Evolutionary conservation across 129 eudicot species (phyloP), one percentile per base, ranked within the genome.

Genomic region (Heracleum sosnowskyi): DNA sequence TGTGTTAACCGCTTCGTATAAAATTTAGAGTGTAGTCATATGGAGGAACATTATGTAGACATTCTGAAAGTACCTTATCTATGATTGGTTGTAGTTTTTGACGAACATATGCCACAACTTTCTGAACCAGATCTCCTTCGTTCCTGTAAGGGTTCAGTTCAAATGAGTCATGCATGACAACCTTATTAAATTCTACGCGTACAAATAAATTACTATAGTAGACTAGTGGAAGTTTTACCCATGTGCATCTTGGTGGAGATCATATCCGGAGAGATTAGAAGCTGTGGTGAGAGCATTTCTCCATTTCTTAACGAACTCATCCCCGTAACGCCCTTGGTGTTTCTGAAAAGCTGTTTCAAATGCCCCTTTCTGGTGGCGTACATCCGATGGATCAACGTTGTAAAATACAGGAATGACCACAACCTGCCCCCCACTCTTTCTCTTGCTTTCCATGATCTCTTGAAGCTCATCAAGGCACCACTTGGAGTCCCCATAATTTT

Each of bases 71-170:
- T 57, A 57, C 66, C 11, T 57, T 57, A n/a, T 57, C 66, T 57
- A 57, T 57, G 66, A 57, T 57, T 57, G 66, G 66, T n/a, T 57
- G 66, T 57, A 57, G 66, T n/a, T 57, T 57, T 15, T n/a, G 66
- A 57, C 66, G 66, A n/a, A 57, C 66, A 57, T 57, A 57, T 57
- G 66, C 66, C 33, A 57, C 66, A n/a, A 57, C 66, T 57, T 57
- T 57, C 66, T 57, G 66, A 29, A 57, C 33, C 66, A 57, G 33
- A 57, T 57, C 66, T 26, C 66, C 66, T 57, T 57, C 66, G 66
- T 57, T 57, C 66, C 66, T 57, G 66, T n/a, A 57, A 57, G 33
- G 16, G 15, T 57, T n/a, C 28, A 57, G 15, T 57, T 22, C 1
- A 57, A n/a, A 57, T 20, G 29, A 53, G 63, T 2, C 11, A 53